phyloP scores from a whole-genome alignment of 2,329 filamentous ascomycete species.

The Sphaerulina populicola region DNA sequence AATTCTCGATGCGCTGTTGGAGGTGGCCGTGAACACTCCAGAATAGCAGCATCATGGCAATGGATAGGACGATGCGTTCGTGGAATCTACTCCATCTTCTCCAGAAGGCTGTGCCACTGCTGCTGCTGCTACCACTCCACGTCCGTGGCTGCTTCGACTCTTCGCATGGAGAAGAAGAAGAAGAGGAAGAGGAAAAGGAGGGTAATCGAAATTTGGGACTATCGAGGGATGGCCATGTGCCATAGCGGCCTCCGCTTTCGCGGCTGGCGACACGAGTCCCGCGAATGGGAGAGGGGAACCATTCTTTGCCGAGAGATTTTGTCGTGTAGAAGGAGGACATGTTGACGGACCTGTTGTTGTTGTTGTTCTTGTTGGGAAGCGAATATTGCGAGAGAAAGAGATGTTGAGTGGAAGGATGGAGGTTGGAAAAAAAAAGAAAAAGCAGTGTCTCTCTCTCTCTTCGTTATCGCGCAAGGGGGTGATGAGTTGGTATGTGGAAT shows the following conservation, averaged over 20 bases:
- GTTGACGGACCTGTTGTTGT: not conserved
- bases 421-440: not conserved
- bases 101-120: not conserved
- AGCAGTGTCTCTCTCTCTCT: not conserved
- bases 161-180: not conserved
- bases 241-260: not conserved
- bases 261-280: not conserved
- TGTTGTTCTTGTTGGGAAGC: not conserved
- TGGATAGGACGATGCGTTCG: conserved; percentile 4
- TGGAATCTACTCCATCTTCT: conserved; percentile 5
- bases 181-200: not conserved
- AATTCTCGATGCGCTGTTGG: conserved; percentile 3
- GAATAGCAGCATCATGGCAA: not conserved
- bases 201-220: not conserved
- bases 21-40: conserved; percentile 3
- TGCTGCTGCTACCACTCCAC: not conserved
- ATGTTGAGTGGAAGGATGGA: too few relatives aligned
- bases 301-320: conserved; percentile 11
- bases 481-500: not conserved
- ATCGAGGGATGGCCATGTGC: conserved; percentile 1
- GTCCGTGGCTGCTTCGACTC: not conserved
- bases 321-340: conserved; percentile 13
- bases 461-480: not conserved
- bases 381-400: too few relatives aligned
- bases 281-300: conserved; percentile 9